Conservation (phyloP, 345 rosid species). For the Salix caprea region DNA sequence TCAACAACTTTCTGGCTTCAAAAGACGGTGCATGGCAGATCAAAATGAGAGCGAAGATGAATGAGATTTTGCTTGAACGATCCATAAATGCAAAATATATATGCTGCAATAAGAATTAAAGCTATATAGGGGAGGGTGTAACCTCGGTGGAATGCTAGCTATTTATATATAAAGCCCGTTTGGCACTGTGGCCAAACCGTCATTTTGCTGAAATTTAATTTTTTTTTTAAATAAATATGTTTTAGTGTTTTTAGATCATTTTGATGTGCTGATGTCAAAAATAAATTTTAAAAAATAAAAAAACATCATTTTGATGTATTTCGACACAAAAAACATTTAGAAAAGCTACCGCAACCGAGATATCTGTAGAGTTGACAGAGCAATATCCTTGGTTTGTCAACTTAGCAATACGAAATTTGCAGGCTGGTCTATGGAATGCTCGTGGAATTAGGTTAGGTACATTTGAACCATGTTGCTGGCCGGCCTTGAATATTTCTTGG, state of each 20-base stretch:
- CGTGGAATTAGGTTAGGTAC: background rate
- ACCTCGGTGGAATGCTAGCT: background rate
- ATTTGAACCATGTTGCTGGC: background rate
- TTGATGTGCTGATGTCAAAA: no score
- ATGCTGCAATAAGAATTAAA: background rate
- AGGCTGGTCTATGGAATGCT: background rate
- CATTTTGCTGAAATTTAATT: no score
- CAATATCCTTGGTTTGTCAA: background rate
- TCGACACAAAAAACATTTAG: accelerated
- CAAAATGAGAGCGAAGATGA: background rate
- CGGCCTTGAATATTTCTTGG: background rate
- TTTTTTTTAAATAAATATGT: no score
- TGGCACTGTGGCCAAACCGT: no score
- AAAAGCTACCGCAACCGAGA: no score
- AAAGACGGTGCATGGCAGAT: background rate
- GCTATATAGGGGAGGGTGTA: background rate
- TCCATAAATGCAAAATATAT: background rate
- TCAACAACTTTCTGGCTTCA: background rate
- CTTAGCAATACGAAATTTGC: background rate
- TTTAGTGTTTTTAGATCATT: no score
- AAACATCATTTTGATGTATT: no score
- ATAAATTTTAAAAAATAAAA: no score
- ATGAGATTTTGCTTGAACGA: background rate
- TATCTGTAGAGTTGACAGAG: background rate
- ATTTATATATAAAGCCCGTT: no score